Evolutionary conservation across 2,329 filamentous ascomycete species (phyloP).

Genomic region (Fusarium siculi): DNA sequence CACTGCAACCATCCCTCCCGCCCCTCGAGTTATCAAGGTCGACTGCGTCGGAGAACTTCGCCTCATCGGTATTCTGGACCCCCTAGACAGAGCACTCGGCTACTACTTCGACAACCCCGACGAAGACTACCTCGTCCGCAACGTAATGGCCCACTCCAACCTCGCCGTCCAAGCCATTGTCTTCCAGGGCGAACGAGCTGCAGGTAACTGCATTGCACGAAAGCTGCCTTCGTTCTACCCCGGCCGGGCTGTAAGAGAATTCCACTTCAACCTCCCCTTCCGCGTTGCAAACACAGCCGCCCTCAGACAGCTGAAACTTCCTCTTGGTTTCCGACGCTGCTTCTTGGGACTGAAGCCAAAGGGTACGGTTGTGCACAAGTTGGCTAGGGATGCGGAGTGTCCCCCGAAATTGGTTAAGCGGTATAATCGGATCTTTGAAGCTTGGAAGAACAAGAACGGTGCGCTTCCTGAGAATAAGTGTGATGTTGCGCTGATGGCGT

Average conservation of each 20-base stretch:
- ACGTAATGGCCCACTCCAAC: not conserved
- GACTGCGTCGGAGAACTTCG: not conserved
- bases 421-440: not conserved
- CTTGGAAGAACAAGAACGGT: not conserved
- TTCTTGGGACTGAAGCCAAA: not conserved
- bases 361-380: not conserved
- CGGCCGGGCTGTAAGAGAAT: not conserved
- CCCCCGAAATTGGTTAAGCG: not conserved
- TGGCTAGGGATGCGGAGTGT: not conserved
- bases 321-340: not conserved
- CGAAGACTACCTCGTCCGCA: not conserved
- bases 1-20: accelerated
- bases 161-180: not conserved
- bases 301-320: not conserved
- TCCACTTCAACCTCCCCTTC: not conserved
- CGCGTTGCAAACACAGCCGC: not conserved
- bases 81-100: not conserved
- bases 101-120: not conserved
- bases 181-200: not conserved
- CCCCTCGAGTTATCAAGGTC: not conserved
- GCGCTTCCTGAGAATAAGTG: not conserved
- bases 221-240: not conserved
- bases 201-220: not conserved
- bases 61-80: not conserved
- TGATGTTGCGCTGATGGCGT: not conserved